Conservation (phyloP, 139 green algal species). For the Coelastrella sp. region DNA sequence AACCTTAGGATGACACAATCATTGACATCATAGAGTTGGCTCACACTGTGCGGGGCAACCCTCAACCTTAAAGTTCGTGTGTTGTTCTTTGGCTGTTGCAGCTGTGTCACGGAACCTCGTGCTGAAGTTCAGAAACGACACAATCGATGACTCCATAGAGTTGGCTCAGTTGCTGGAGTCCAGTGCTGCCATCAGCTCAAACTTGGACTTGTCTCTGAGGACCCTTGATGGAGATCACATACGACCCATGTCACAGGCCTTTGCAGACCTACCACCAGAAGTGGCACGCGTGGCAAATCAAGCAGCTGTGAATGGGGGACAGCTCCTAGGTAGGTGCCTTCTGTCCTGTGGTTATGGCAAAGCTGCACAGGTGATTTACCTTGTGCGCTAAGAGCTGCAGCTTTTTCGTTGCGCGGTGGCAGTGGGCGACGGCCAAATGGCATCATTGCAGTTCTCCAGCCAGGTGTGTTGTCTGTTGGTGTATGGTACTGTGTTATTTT, state of each 20-base stretch:
- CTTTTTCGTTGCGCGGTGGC: too few relatives aligned
- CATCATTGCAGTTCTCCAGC: neutral
- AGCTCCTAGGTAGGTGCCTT: constrained; percentile 66
- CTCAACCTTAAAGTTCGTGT: neutral
- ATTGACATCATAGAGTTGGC: too few relatives aligned
- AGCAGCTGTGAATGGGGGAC: constrained; percentile 63
- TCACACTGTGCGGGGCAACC: too few relatives aligned
- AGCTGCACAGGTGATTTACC: too few relatives aligned
- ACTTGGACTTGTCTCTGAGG: constrained; percentile 82
- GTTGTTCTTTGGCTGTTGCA: neutral
- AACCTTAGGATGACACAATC: too few relatives aligned
- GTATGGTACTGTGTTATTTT: too few relatives aligned
- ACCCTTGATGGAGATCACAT: constrained; percentile 88
- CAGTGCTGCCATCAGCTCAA: constrained; percentile 31
- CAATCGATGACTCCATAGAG: constrained; percentile 88
- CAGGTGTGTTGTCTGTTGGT: too few relatives aligned
- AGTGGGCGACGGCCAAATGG: neutral
- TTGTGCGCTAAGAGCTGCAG: too few relatives aligned
- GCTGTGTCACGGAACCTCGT: constrained; percentile 88
- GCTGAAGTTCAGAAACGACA: constrained; percentile 90
- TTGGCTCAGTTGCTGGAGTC: constrained; percentile 79
- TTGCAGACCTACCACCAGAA: constrained; percentile 74
- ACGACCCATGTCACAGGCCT: constrained; percentile 75
- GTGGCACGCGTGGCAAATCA: constrained; percentile 67
- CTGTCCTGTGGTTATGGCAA: too few relatives aligned